Base-by-base conservation (phyloP, 768 basidiomycete species). In the Trametes elegans region DNA sequence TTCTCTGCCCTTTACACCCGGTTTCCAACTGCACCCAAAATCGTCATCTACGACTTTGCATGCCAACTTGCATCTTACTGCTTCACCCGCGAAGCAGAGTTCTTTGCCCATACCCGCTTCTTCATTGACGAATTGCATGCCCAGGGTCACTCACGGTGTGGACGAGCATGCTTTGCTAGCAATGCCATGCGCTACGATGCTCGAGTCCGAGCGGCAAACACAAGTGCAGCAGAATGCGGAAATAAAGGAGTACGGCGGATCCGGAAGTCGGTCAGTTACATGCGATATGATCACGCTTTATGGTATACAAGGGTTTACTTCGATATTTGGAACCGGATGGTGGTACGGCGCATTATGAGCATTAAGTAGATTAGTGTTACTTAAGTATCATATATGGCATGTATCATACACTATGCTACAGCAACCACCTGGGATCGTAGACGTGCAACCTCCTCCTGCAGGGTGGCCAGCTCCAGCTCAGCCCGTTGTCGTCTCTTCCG, bases 1-100 rank as follows among this genome's bases (percentile, higher is more conserved):
- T 76, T 76, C 51, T 73, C 69, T 2, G 73, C 75, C 1, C 59
- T 75, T 1, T 59, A 72, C 13, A 75, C 73, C 1, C 59, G 60
- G 1, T 74, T 68, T 67, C 38, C 57, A 10, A 64, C 27, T 18
- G 64, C 71, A 0, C 72, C 70, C 8, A 56, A 64, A 23, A 39
- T 56, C 5, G 49, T 73, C 4, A 55, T 73, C 11, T 71, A 72
- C 43, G 69, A 71, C 53, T 71, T 70, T 48, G 69, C 70, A 2
- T 72, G 70, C 58, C 64, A 60, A 6, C 48, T 72, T 1, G 69
- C 65, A 3, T 67, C 72, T 6, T 73, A 73, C 45, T 72, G 66
- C 57, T 63, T 70, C 63, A 47, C 54, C 1, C 47, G 64, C 6
- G 67, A 68, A 46, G 61, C 67, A 0, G 55, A 64, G 3, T 72